Percentiles rank a stretch among this genome's conserved stretches.
phyloP scores from a whole-genome alignment of 2,329 filamentous ascomycete species.

The Mollisia scopiformis region DNA sequence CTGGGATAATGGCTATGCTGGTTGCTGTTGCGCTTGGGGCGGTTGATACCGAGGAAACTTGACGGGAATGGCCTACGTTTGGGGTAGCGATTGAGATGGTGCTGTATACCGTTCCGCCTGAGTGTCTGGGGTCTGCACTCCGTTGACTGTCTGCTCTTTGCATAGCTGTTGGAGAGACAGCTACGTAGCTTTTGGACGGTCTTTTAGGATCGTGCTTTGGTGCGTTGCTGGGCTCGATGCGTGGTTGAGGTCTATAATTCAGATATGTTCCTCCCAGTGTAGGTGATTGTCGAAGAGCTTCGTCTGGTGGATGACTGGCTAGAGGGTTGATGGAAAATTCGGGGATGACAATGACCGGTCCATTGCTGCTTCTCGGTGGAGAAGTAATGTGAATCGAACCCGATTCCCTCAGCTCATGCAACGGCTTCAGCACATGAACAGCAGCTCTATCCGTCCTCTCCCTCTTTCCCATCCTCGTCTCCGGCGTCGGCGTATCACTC shows the following conservation, averaged over 20 bases:
- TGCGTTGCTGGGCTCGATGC: background rate
- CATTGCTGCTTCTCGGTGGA: background rate
- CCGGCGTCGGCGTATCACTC: background rate
- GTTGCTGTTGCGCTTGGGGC: constrained; percentile 22
- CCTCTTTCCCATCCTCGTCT: background rate
- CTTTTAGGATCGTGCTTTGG: background rate
- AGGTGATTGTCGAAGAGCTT: background rate
- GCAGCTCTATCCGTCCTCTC: background rate
- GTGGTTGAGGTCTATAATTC: background rate
- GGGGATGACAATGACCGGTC: background rate
- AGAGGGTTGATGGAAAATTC: background rate
- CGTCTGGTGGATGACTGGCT: background rate
- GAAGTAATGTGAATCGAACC: background rate
- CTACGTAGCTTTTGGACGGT: constrained; percentile 15
- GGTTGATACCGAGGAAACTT: constrained; percentile 23
- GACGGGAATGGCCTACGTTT: constrained; percentile 16
- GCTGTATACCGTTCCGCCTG: constrained; percentile 26
- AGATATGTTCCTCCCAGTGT: background rate
- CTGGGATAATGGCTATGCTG: constrained; percentile 6
- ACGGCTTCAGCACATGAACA: constrained; percentile 34
- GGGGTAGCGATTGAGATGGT: constrained; percentile 11
- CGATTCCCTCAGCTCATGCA: constrained; percentile 42
- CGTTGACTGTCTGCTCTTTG: constrained; percentile 13
- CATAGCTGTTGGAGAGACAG: constrained; percentile 14
- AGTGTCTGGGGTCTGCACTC: constrained; percentile 24